Evolutionary conservation across 225 moss, liverwort and hornwort species (phyloP), one percentile per base, ranked within the genome.

Genomic region (Neckera pumila): DNA sequence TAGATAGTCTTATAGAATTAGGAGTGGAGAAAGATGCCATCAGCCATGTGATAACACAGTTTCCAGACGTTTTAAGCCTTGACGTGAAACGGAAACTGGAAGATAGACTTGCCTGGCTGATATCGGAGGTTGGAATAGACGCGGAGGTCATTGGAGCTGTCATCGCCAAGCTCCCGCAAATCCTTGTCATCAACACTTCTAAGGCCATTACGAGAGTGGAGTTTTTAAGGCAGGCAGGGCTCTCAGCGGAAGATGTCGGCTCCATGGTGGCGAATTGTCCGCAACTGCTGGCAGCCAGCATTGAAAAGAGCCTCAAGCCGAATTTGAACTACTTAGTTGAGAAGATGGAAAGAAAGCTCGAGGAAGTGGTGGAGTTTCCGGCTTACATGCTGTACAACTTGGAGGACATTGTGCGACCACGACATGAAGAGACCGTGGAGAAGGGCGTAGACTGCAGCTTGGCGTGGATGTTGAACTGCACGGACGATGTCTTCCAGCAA

Each of bases 401-500:
- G 85, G 94, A 94, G 84, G 91, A 89, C n/a, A 90, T 93, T 83
- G 92, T 97, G 84, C 91, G 90, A 81, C 97, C 95, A 30, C 93
- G 97, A 42, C 88, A 95, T 87, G 90, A 90, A 74, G 90, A 90
- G 62, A 87, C 95, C 12, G 91, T 94, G 87, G 86, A 93, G 92
- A 84, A 93, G 90, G 92, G 89, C 60, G 89, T 94, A 27, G 85
- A 92, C 40, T 95, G 95, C 89, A 96, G 97, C 93, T 92, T 97
- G 94, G 89, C 91, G 10, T 97, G 97, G 97, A 95, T 97, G 83
- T 92, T 97, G 75, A 95, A 94, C 78, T 97, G 97, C 84, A 88
- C 92, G 76, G 95, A 96, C 66, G 88, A 90, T 18, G 94, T 92
- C 73, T 97, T 97, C 72, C 81, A 92, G 76, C 92, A 95, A 80